Percentiles rank a stretch among this genome's conserved stretches.
Conservation (phyloP, 2,329 filamentous ascomycete genomes). For the Penicillium sclerotigenum region DNA sequence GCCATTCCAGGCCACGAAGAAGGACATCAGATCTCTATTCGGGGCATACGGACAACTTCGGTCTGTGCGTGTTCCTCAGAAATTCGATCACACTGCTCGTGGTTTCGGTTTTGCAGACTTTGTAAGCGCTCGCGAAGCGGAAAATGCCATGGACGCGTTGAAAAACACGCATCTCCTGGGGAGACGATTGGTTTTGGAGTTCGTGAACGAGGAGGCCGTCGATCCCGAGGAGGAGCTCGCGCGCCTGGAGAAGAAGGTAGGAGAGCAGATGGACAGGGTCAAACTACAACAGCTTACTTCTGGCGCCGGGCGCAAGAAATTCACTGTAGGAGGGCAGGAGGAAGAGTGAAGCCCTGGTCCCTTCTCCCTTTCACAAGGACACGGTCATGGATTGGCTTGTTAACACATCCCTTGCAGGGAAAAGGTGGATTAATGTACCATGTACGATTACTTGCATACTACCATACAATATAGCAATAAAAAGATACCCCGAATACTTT, state of each 20-base stretch:
- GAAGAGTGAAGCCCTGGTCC: slow-evolving; percentile 48
- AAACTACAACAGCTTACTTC: slow-evolving; percentile 78
- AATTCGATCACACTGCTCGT: slow-evolving; percentile 82
- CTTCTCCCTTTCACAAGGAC: slow-evolving; percentile 34
- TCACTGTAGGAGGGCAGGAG: slow-evolving; percentile 72
- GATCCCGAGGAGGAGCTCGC: slow-evolving; percentile 95
- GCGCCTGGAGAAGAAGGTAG: slow-evolving; percentile 95
- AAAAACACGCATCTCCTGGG: slow-evolving; percentile 91
- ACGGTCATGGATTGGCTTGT: slow-evolving; percentile 23
- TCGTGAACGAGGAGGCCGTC: slow-evolving; percentile 80
- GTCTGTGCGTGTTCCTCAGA: slow-evolving; percentile 90
- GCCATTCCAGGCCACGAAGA: slow-evolving; percentile 91
- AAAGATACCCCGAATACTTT: slow-evolving; percentile 25
- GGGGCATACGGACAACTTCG: slow-evolving; percentile 87
- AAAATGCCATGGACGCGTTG: slow-evolving; percentile 85
- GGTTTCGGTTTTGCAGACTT: slow-evolving; percentile 98
- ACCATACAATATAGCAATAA: slow-evolving; percentile 16
- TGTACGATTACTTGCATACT: slow-evolving; percentile 30
- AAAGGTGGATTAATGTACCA: slow-evolving; percentile 19
- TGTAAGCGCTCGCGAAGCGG: slow-evolving; percentile 81
- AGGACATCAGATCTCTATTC: slow-evolving; percentile 82
- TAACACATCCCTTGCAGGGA: slow-evolving; percentile 37
- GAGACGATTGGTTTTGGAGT: slow-evolving; percentile 83
- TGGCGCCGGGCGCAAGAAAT: slow-evolving; percentile 76
- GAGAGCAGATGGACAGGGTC: slow-evolving; percentile 84